These are phyloP conservation scores for Gossypium longicalyx DNA, from an alignment of 345 rosid species.

Conservation along the genomic window DNA sequence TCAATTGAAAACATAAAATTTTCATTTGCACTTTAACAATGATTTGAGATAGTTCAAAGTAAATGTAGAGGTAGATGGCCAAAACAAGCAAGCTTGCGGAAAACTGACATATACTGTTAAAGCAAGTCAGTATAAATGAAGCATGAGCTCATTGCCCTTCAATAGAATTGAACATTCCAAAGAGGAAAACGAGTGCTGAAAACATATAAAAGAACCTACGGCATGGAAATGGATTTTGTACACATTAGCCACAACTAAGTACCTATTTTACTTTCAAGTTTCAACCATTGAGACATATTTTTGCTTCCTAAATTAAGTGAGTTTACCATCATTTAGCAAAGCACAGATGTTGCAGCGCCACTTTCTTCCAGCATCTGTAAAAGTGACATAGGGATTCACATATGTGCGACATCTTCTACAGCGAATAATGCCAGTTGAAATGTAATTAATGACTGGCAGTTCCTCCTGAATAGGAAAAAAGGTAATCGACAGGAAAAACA, in stretches of 20 bases:
- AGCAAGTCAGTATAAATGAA: neutral
- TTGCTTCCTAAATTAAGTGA: constrained; percentile 6
- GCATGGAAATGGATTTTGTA: neutral
- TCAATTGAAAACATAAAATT: neutral
- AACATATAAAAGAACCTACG: neutral
- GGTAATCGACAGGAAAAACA: constrained; percentile 17
- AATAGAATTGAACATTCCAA: neutral
- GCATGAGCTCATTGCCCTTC: neutral
- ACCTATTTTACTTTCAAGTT: neutral
- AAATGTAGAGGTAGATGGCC: neutral
- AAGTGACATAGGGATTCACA: constrained; percentile 87
- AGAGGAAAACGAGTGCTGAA: neutral
- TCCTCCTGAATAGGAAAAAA: constrained; percentile 64
- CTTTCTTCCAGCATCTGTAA: constrained; percentile 95
- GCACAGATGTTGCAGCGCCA: constrained; percentile 98
- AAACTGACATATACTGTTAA: neutral
- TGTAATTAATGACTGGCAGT: constrained; percentile 87
- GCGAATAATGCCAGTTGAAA: constrained; percentile 80
- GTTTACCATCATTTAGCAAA: constrained; percentile 86
- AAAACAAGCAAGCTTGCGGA: neutral
- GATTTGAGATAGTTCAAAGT: neutral
- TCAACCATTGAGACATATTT: neutral
- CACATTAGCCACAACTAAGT: neutral
- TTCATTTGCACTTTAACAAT: neutral
- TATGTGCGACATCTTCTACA: constrained; percentile 97